phyloP scores from a whole-genome alignment of 192 early-diverging fungal genomes.

The Coemansia sp. region DNA sequence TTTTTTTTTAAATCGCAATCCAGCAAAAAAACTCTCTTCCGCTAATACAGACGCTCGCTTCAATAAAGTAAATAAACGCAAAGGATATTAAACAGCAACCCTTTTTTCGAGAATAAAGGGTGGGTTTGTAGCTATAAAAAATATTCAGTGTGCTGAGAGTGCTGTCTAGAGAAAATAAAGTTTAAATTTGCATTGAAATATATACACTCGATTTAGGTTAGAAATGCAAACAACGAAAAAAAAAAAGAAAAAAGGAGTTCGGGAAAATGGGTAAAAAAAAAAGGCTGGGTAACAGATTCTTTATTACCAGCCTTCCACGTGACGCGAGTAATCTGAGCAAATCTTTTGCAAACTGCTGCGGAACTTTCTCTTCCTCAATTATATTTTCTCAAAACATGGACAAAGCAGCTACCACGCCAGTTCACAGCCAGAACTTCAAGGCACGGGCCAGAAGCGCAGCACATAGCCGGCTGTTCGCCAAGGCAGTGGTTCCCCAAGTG shows the following conservation, averaged over 20 bases:
- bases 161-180: not conserved
- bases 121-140: too few relatives aligned
- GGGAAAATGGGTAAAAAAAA: constrained; percentile 2
- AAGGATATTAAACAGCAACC: not conserved
- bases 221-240: constrained; percentile 3
- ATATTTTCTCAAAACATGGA: not conserved
- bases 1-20: too few relatives aligned
- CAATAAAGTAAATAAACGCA: not conserved
- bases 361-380: not conserved
- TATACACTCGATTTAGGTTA: constrained; percentile 6
- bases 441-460: constrained; percentile 27
- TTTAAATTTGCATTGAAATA: constrained; percentile 3
- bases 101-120: not conserved
- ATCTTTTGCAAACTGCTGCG: constrained; percentile 8
- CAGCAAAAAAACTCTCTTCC: not conserved
- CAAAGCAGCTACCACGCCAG: constrained; percentile 13
- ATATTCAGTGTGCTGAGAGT: not conserved
- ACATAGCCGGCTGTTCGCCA: constrained; percentile 29
- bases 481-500: constrained; percentile 26
- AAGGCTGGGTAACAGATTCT: not conserved
- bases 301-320: not conserved
- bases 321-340: not conserved
- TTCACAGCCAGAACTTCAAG: constrained; percentile 23
- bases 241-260: not conserved
- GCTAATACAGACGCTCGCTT: not conserved